These are phyloP conservation scores for Ramicandelaber brevisporus DNA, from an alignment of 192 early-diverging fungal species.

Conservation along the genomic window DNA sequence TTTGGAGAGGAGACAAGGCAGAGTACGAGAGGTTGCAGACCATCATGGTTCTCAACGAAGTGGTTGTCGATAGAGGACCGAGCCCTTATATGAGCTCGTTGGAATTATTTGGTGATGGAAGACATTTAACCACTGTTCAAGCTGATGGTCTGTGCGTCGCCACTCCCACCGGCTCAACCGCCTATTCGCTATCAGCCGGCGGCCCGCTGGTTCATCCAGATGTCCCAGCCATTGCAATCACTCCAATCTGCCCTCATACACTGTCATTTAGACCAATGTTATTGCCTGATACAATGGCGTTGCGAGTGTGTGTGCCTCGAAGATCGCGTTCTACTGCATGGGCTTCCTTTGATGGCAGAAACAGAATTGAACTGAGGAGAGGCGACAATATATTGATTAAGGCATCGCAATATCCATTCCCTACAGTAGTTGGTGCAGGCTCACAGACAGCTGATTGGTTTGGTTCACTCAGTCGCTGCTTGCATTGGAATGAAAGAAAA, in stretches of 20 bases:
- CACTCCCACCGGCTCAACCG: constrained; percentile 82
- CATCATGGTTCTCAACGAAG: constrained; percentile 84
- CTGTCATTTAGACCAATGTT: constrained; percentile 93
- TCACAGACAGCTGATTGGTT: constrained; percentile 77
- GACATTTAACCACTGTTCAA: constrained; percentile 81
- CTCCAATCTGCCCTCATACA: constrained; percentile 81
- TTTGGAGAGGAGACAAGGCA: too few relatives aligned
- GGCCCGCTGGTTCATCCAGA: constrained; percentile 89
- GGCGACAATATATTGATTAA: constrained; percentile 76
- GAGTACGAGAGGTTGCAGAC: too few relatives aligned
- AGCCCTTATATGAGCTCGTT: constrained; percentile 71
- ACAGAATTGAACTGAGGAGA: constrained; percentile 61
- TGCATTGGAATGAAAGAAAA: constrained; percentile 85
- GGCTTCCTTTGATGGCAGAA: constrained; percentile 85
- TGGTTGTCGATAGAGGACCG: constrained; percentile 86
- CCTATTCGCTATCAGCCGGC: constrained; percentile 78
- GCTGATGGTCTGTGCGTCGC: constrained; percentile 88
- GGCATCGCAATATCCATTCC: constrained; percentile 63
- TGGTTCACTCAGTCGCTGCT: constrained; percentile 47
- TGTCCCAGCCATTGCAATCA: constrained; percentile 74
- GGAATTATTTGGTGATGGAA: constrained; percentile 64
- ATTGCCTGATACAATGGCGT: constrained; percentile 74
- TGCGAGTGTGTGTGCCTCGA: constrained; percentile 60
- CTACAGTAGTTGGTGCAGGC: constrained; percentile 53
- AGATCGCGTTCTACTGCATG: constrained; percentile 72